Percentiles rank a stretch among this genome's conserved stretches.
Conservation (phyloP, 2,329 filamentous ascomycete species). For the Xylaria digitata region DNA sequence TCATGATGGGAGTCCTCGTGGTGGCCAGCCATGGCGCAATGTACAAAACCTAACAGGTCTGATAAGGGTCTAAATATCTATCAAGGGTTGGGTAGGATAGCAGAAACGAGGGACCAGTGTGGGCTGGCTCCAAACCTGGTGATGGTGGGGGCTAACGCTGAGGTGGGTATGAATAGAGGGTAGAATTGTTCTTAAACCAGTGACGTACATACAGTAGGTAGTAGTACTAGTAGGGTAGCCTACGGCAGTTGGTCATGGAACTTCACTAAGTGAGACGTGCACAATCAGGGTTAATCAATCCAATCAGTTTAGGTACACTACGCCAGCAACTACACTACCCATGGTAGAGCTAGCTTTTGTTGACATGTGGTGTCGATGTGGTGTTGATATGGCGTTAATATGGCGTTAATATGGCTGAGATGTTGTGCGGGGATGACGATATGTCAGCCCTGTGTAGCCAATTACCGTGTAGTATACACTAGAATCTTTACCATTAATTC, state of each 20-base stretch:
- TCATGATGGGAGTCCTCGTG: constrained; percentile 61
- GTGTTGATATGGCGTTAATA: constrained; percentile 16
- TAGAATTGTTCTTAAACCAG: constrained; percentile 12
- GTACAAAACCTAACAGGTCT: constrained; percentile 5
- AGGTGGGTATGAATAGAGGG: constrained; percentile 14
- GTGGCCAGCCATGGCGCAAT: constrained; percentile 57
- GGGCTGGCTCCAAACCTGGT: constrained; percentile 4
- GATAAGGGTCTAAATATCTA: constrained; percentile 16
- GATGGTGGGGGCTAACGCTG: constrained; percentile 25
- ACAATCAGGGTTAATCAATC: background rate
- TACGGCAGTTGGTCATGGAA: background rate
- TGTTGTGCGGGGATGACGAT: constrained; percentile 43
- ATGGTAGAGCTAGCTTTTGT: constrained; percentile 13
- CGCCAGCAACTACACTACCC: too few species aligned
- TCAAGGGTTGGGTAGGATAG: constrained; percentile 1
- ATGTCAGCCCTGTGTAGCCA: constrained; percentile 41
- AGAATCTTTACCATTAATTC: constrained; percentile 37
- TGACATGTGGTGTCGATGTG: constrained; percentile 15
- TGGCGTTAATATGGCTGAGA: constrained; percentile 19
- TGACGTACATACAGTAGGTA: constrained; percentile 21
- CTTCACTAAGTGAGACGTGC: constrained; percentile 9
- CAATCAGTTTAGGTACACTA: background rate
- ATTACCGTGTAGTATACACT: constrained; percentile 26
- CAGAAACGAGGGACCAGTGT: constrained; percentile 15
- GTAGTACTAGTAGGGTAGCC: background rate